These are phyloP conservation scores for Geranium rotundifolium DNA, from an alignment of 345 rosid genomes.

Conservation along the genomic window DNA sequence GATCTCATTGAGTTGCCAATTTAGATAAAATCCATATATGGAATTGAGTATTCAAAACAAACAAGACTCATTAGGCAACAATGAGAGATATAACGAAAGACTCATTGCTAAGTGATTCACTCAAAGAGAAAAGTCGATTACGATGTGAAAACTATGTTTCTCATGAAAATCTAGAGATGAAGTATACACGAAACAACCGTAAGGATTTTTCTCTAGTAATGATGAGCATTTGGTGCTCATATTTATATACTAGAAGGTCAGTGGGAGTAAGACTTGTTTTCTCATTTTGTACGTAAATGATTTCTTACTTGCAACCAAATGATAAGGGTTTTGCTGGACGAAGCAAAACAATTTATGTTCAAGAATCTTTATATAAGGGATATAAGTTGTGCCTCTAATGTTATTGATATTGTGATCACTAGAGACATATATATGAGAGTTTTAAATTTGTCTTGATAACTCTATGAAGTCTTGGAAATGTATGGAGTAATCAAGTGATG, in stretches of 20 bases:
- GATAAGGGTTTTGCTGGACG: not conserved
- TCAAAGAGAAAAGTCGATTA: not conserved
- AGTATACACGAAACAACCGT: not conserved
- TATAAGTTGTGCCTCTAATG: not conserved
- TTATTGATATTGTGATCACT: not conserved
- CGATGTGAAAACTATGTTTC: not conserved
- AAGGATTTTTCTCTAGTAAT: not conserved
- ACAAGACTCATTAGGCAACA: no score
- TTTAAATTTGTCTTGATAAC: not conserved
- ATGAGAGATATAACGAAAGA: not conserved
- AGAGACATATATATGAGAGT: not conserved
- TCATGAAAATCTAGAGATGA: not conserved
- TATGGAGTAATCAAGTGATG: not conserved
- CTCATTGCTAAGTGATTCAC: constrained; percentile 1
- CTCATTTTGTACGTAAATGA: not conserved
- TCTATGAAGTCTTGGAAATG: not conserved
- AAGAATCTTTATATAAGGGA: not conserved
- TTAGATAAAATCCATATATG: no score
- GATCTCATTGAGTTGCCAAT: no score
- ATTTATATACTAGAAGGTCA: not conserved
- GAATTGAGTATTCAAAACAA: no score
- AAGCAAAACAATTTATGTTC: not conserved
- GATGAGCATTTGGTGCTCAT: not conserved
- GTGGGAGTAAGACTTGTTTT: not conserved
- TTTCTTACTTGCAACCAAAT: no score